Base-by-base conservation (phyloP, 108 stramenopile genomes). In the Cyclotella sp. region DNA sequence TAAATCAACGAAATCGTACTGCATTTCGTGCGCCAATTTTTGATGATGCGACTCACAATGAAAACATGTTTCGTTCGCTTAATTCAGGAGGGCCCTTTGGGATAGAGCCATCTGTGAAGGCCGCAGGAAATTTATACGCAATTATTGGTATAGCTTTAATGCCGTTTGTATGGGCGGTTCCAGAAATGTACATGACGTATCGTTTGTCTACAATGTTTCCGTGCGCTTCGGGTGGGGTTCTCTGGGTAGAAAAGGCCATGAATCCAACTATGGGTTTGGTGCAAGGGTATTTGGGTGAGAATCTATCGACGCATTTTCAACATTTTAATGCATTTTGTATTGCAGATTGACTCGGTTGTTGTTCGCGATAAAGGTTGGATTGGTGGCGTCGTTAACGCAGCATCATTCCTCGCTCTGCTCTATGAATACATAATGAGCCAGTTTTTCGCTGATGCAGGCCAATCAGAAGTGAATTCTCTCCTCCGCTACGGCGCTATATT, bases 111-210 rank as follows among this genome's bases (percentile, higher is more conserved):
- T 81, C 87, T 4, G 87, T 98, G 0, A 84, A 86, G 12, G 85
- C 93, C 0, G 97, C 85, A 10, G 97, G 97, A 0, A 88, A 91
- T 18, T 75, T 95, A 27, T 93, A 91, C 55, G 84, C 97, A 14
- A 73, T 98, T 10, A 73, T 96, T 18, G 98, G 79, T 12, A 95
- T 95, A 63, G 46, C 86, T n/a, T 49, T 96, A 5, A 73, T 96
- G 42, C 98, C 97, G 0, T 49, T 97, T 22, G 49, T 98, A 0
- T 98, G 97, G 97, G 89, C 93, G 0, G n/a, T 96, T 3, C 97
- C 94, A n/a, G 98, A 98, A 73, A 93, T 93, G 3, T 71, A 95
- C 44, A 89, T 98, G 60, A 97, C 97, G 13, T 93, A 94, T 29
- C 96, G 97, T 72, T 73, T 97, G 43, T 90, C 91, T 22, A 76